phyloP scores from a whole-genome alignment of 352 stramenopile genomes.

The Globisporangium alternatum region DNA sequence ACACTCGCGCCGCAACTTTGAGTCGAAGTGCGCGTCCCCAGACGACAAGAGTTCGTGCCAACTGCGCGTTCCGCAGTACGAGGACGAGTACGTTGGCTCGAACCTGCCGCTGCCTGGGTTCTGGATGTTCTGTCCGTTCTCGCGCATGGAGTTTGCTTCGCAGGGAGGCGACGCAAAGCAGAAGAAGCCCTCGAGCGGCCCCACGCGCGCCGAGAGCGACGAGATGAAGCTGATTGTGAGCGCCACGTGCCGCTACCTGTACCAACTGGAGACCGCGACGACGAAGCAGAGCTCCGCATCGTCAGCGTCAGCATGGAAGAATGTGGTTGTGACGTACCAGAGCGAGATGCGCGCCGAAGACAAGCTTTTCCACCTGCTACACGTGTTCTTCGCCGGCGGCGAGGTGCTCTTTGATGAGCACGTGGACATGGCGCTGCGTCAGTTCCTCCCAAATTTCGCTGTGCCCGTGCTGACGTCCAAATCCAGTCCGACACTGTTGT shows the following conservation, averaged over 20 bases:
- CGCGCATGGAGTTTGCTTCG: constrained; percentile 49
- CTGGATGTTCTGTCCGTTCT: constrained; percentile 73
- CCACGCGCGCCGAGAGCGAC: constrained; percentile 46
- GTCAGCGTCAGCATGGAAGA: neutral
- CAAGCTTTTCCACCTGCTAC: constrained; percentile 72
- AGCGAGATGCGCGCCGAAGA: constrained; percentile 41
- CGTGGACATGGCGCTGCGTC: constrained; percentile 47
- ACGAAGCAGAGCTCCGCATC: neutral
- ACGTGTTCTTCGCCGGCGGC: constrained; percentile 68
- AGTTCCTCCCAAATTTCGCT: constrained; percentile 48
- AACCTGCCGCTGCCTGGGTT: constrained; percentile 64
- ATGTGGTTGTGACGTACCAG: constrained; percentile 4
- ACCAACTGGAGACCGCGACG: constrained; percentile 39
- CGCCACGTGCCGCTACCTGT: constrained; percentile 61
- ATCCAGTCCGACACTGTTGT: constrained; percentile 27
- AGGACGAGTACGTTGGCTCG: constrained; percentile 42
- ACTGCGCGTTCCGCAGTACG: constrained; percentile 53
- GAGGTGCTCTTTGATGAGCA: constrained; percentile 72
- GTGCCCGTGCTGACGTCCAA: constrained; percentile 23
- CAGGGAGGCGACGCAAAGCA: neutral
- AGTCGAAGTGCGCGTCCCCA: constrained; percentile 4
- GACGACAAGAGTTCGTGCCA: constrained; percentile 48
- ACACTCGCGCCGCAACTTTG: constrained; percentile 44
- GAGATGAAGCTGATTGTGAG: constrained; percentile 78
- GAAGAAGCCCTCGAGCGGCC: constrained; percentile 12